Evolutionary conservation across 768 basidiomycete species (phyloP), one percentile per base, ranked within the genome.

Genomic region (Tricholoma sp.): DNA sequence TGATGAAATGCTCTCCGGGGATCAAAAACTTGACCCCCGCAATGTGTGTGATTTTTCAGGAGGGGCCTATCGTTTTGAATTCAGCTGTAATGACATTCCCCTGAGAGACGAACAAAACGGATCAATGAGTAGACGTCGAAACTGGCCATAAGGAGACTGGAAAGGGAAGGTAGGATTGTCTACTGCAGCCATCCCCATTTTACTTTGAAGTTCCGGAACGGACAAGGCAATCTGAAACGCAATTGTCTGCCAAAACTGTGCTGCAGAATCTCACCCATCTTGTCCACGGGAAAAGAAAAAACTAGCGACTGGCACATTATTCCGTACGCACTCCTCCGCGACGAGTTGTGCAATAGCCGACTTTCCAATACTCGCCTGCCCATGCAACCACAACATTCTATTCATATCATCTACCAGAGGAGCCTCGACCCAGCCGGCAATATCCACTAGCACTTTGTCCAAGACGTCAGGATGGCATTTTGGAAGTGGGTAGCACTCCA

Each of bases 211-310:
- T 16, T 41, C 29, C 18, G 57, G 22, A 21, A 57, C 45, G 4
- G 31, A 37, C 21, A 57, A 12, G 7, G 56, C 37, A 21, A 72
- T 54, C 31, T 72, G 69, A 1, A 49, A 65, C 2, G 65, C 63
- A 5, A 72, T n/a, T 0, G 71, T 71, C 5, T 67, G 61, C 8
- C 69, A 22, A 2, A 72, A 58, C 12, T 63, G 59, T 18, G 37
- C 57, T 1, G 61, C 60, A 10, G 56, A 65, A 9, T 57, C 57
- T 2, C 69, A 60, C 35, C 63, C 63, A 31, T 60, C 32, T 32
- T 65, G 59, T 22, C 59, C 57, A 12, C 71, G 66, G 5, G 68
- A 72, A 61, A 72, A 71, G 59, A 72, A 72, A 61, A 71, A 72
- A 52, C 69, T 70, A 0, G 63, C 68, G 35, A 64, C 67, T 2